Base-by-base conservation (phyloP, 2,329 filamentous ascomycete genomes). In the Cryphonectria japonica region DNA sequence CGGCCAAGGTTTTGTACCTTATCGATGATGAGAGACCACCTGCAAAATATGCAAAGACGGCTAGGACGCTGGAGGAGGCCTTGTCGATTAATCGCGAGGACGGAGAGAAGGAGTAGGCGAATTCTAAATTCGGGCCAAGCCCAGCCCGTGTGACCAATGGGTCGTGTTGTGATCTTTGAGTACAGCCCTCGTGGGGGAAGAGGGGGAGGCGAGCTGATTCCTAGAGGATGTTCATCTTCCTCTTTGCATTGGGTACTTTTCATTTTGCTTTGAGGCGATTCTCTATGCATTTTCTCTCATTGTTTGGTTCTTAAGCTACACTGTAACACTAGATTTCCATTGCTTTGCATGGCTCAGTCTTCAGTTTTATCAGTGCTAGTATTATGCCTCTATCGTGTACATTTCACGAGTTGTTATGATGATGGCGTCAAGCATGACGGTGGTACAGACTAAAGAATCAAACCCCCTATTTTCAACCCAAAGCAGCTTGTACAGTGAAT, bases 1-100 rank as follows among this genome's bases (percentile, higher is more conserved):
- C 78, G 8, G 78, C 76, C 1, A 74, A 74, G 50, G 73, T 78
- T 2, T 70, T 75, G 19, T 71, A 62, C 16, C 64, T 54, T 8
- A 34, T 74, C 8, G 64, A 69, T 46, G 70, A 71, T 16, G 69
- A 71, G 29, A 62, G 39, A 34, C 61, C 43, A 14, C 54, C 65
- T n/a, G 59, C 52, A 22, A 50, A 54, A n/a, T 66, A 68, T 34
- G 60, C 34, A 3, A 64, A 46, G 43, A 67, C 64, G 22, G 73
- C 66, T 7, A 16, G 32, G 39, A 74, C 73, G 61, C 39, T 74
- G 19, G 71, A 71, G 64, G 69, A 73, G 19, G 73, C 73, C n/a
- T 64, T 78, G 37, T 75, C 76, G 61, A 72, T 75, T 0, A 60
- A 61, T 2, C 29, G 37, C 14, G 64, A 54, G 39, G 54, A 59